These are phyloP conservation scores for Chalara sp. DNA, from an alignment of 2,329 filamentous ascomycete genomes.

Conservation along the genomic window DNA sequence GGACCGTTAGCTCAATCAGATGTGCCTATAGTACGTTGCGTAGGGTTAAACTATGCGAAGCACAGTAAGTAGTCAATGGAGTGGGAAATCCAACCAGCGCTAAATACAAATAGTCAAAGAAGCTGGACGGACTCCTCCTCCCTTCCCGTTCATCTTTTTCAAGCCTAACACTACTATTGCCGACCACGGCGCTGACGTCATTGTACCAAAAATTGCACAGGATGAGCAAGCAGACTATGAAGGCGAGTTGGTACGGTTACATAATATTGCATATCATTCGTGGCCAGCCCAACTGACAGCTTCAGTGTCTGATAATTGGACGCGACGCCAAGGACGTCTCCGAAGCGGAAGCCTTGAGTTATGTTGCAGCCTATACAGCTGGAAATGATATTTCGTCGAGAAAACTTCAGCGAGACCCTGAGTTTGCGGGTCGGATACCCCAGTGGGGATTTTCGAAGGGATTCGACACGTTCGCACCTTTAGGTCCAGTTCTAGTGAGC, in stretches of 20 bases:
- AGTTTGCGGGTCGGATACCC: slow-evolving; percentile 29
- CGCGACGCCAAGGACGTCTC: slow-evolving; percentile 27
- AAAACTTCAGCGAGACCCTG: slow-evolving; percentile 45
- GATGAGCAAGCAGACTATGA: slow-evolving; percentile 39
- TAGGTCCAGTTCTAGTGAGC: slow-evolving; percentile 35
- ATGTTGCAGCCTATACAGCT: slow-evolving; percentile 33
- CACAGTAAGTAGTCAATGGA: slow-evolving; percentile 36
- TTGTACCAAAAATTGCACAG: slow-evolving; percentile 42
- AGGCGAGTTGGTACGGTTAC: slow-evolving; percentile 31
- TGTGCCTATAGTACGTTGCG: slow-evolving; percentile 50
- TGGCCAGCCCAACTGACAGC: slow-evolving; percentile 14
- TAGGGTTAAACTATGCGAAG: slow-evolving; percentile 53
- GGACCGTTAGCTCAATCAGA: slow-evolving; percentile 26
- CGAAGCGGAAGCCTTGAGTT: slow-evolving; percentile 8
- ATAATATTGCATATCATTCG: background rate
- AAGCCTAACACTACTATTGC: slow-evolving; percentile 36
- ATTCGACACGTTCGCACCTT: slow-evolving; percentile 37
- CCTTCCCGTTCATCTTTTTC: slow-evolving; percentile 44
- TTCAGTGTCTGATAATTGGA: slow-evolving; percentile 39
- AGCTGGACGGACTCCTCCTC: slow-evolving; percentile 43
- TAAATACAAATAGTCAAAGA: slow-evolving; percentile 39
- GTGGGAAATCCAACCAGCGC: background rate
- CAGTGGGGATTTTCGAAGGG: slow-evolving; percentile 39
- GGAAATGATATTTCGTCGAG: slow-evolving; percentile 50
- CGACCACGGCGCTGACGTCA: slow-evolving; percentile 30